phyloP scores from a whole-genome alignment of 129 eudicot species.

The Artemisia argyi region DNA sequence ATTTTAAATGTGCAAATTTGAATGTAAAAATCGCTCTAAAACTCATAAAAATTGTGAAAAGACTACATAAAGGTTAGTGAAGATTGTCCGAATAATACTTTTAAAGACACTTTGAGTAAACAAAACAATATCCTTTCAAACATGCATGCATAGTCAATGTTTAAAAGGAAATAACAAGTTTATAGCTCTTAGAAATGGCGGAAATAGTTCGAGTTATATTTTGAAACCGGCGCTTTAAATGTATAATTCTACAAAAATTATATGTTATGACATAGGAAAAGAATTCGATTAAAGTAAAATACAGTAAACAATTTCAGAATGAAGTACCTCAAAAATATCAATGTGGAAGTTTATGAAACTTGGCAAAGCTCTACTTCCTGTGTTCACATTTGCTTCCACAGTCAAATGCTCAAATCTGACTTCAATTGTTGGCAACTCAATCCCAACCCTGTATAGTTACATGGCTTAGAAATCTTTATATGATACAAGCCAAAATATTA shows the following conservation, averaged over 20 bases:
- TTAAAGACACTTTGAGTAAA: too few species aligned
- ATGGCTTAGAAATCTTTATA: not conserved
- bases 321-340: slow-evolving; percentile 55
- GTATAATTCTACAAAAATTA: not conserved
- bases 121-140: too few species aligned
- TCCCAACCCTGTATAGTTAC: slow-evolving; percentile 54
- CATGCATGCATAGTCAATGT: too few species aligned
- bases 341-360: slow-evolving; percentile 61
- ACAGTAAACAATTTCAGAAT: too few species aligned
- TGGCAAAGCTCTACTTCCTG: slow-evolving; percentile 84
- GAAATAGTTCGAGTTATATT: not conserved
- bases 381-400: slow-evolving; percentile 70
- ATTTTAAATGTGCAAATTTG: too few species aligned
- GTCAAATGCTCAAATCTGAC: slow-evolving; percentile 75
- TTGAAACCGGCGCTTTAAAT: not conserved
- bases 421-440: slow-evolving; percentile 76
- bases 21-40: too few species aligned
- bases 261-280: too few species aligned
- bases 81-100: too few species aligned
- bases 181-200: not conserved
- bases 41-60: too few species aligned
- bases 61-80: too few species aligned
- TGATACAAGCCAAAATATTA: not conserved
- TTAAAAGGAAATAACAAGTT: not conserved
- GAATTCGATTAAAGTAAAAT: too few species aligned